These are phyloP conservation scores for Tuber melanosporum DNA, from an alignment of 495 filamentous ascomycete species.

Conservation along the genomic window DNA sequence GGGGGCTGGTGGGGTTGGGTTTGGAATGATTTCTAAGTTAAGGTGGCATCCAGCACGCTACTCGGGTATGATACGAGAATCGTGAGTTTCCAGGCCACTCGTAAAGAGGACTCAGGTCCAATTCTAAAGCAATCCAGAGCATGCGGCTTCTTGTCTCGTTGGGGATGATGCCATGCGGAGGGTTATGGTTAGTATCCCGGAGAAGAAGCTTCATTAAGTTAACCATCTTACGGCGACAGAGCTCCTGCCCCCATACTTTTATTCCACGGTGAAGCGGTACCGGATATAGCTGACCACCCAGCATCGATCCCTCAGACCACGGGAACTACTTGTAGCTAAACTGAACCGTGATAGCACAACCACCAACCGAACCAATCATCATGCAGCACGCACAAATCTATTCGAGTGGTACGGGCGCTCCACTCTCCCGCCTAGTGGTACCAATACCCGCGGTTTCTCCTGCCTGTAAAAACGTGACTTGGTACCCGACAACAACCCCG, in stretches of 20 bases:
- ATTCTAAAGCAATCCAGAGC: neutral
- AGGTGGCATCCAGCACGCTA: neutral
- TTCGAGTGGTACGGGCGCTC: neutral
- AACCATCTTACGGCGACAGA: neutral
- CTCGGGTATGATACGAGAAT: neutral
- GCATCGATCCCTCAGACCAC: neutral
- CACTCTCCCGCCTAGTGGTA: neutral
- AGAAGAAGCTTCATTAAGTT: neutral
- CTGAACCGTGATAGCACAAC: neutral
- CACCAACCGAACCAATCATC: neutral
- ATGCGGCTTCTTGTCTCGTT: neutral
- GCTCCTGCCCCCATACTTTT: neutral
- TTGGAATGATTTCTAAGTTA: neutral
- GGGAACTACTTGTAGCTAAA: neutral
- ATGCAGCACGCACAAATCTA: neutral
- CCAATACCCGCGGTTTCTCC: neutral
- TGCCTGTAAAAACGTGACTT: neutral
- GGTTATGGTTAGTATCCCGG: neutral
- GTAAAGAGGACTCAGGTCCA: neutral
- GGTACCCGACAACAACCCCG: neutral
- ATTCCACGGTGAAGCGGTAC: neutral
- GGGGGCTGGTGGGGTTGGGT: neutral
- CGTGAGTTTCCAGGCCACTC: neutral
- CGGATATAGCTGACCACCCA: neutral
- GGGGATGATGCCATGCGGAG: neutral